These are phyloP conservation scores for Exophiala spinifera DNA, from an alignment of 2,329 filamentous ascomycete species.

Conservation along the genomic window DNA sequence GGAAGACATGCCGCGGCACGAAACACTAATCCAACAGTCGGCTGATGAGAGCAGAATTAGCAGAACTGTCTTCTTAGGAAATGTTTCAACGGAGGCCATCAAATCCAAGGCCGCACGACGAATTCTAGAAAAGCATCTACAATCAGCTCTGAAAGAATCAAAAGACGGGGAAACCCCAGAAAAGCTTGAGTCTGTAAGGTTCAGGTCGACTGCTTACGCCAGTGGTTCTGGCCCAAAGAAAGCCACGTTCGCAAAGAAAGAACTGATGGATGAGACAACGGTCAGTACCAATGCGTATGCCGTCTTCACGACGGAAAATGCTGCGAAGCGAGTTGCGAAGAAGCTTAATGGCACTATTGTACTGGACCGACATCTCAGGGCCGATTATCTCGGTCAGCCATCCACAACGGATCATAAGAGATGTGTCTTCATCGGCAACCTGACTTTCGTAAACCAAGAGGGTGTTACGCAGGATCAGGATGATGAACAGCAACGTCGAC, in stretches of 20 bases:
- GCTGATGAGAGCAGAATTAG: conserved; percentile 67
- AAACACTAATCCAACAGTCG: conserved; percentile 34
- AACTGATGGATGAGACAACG: conserved; percentile 85
- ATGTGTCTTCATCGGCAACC: conserved; percentile 93
- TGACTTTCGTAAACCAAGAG: conserved; percentile 94
- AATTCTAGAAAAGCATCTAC: conserved; percentile 70
- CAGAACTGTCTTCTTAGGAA: conserved; percentile 88
- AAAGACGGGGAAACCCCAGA: conserved; percentile 54
- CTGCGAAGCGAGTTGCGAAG: conserved; percentile 71
- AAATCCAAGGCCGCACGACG: conserved; percentile 79
- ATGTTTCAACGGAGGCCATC: conserved; percentile 80
- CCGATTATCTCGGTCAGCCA: conserved; percentile 87
- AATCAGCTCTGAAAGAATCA: conserved; percentile 64
- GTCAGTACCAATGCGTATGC: conserved; percentile 92
- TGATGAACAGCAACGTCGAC: conserved; percentile 68
- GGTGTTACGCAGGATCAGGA: conserved; percentile 61
- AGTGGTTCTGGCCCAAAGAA: conserved; percentile 78
- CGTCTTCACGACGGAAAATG: conserved; percentile 74
- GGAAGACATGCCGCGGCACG: conserved; percentile 38
- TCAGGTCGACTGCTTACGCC: conserved; percentile 87
- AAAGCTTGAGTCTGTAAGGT: conserved; percentile 86
- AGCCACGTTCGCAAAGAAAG: conserved; percentile 88
- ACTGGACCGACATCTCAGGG: conserved; percentile 82
- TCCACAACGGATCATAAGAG: conserved; percentile 76
- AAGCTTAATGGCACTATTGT: conserved; percentile 80